Base-by-base conservation (phyloP, 768 basidiomycete genomes). In the Phanerochaete sordida region DNA sequence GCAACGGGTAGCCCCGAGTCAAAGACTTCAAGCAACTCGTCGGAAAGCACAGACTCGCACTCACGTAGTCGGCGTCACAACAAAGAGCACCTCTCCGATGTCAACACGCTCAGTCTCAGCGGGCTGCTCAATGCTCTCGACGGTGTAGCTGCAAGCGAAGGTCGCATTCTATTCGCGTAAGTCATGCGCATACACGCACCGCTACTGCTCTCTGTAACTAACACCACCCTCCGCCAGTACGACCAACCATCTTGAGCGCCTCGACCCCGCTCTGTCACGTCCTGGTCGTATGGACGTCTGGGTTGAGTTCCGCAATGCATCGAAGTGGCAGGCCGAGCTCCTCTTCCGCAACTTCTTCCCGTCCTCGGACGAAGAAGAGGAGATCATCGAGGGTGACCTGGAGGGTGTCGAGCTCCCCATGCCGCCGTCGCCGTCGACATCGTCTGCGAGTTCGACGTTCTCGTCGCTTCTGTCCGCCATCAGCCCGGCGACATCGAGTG, bases 261-360 rank as follows among this genome's bases (percentile, higher is more conserved):
- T 96, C 1, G 94, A 96, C 66, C 91, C 93, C 3, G 94, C 94
- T 0, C 83, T 96, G 12, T 90, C 87, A n/a, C 87, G 94, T 56
- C 92, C 94, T 5, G 94, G 94, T 19, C 88, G 90, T 28, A 91
- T 92, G 89, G 94, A 95, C 68, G 90, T 96, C 8, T 92, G 91
- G 86, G 82, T 95, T 48, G 90, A 93, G 72, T 95, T 95, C 78
- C 90, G 87, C 77, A 87, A 90, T 62, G 88, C 93, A 33, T 88
- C 85, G 61, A 87, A 86, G 64, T 87, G 86, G 83, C 92, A 95
- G 69, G 91, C 91, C 0, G 90, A 93, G 72, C 85, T 84, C 23
- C 79, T 94, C 44, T 94, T 93, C 84, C 83, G 88, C 62, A 93
- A 93, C 74, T 94, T 94, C 76, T 94, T 93, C 86, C 92, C 92